Evolutionary conservation across 441 rosid genomes (phyloP).

Genomic region (Corymbia calophylla): DNA sequence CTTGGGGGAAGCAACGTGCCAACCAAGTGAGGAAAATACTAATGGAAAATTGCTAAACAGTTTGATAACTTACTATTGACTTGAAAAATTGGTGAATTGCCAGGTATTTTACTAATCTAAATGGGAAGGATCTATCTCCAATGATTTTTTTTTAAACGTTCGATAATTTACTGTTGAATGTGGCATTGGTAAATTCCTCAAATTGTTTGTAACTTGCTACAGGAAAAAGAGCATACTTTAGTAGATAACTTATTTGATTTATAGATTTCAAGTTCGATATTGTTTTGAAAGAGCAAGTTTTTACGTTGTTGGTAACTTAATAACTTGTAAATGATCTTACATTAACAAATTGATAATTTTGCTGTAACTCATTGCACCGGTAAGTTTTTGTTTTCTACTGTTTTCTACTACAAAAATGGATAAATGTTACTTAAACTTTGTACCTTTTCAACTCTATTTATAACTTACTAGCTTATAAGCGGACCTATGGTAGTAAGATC

Average conservation of each 20-base stretch:
- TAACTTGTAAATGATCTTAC: background rate
- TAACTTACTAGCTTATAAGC: background rate
- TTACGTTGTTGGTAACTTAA: background rate
- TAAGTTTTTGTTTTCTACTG: background rate
- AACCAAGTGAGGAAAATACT: background rate
- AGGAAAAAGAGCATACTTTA: background rate
- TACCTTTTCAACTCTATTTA: background rate
- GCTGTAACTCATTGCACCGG: background rate
- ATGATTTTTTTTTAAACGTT: background rate
- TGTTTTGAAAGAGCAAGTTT: background rate
- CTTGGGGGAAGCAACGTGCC: background rate
- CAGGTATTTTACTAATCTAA: background rate
- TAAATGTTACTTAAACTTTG: background rate
- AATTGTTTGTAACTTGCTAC: background rate
- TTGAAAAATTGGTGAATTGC: background rate
- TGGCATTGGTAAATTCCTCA: background rate
- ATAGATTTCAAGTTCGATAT: background rate
- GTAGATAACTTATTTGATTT: background rate
- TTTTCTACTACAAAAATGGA: background rate
- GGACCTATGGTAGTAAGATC: background rate
- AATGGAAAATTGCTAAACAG: background rate
- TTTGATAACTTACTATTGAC: background rate
- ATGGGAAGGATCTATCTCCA: background rate
- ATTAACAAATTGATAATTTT: background rate
- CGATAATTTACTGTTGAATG: background rate